phyloP scores from a whole-genome alignment of 768 basidiomycete genomes.

The Amanita rubescens region DNA sequence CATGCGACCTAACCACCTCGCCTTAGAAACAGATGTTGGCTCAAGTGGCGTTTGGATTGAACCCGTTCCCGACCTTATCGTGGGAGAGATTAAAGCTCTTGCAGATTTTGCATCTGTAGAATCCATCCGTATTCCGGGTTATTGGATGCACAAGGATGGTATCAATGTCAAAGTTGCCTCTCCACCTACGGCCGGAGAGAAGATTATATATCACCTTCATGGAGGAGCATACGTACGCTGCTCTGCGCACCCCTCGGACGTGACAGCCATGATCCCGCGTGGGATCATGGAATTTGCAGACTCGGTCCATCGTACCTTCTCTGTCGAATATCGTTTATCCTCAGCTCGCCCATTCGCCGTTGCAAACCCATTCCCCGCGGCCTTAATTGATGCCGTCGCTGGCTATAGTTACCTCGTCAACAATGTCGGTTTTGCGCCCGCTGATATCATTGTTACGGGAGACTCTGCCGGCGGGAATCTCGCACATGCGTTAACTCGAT shows the following conservation, averaged over 20 bases:
- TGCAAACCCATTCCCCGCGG: slow-evolving; percentile 42
- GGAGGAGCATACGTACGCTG: slow-evolving; percentile 51
- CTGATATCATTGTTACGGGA: slow-evolving; percentile 39
- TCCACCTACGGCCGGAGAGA: slow-evolving; percentile 40
- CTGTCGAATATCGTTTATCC: slow-evolving; percentile 67
- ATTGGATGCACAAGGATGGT: slow-evolving; percentile 45
- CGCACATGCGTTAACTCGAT: slow-evolving; percentile 30
- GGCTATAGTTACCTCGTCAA: slow-evolving; percentile 45
- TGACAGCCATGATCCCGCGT: slow-evolving; percentile 35
- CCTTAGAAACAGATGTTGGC: slow-evolving; percentile 31
- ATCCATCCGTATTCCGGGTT: slow-evolving; percentile 44
- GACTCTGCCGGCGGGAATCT: slow-evolving; percentile 53
- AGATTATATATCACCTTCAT: slow-evolving; percentile 51
- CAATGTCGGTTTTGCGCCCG: slow-evolving; percentile 31
- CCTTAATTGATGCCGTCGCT: slow-evolving; percentile 43
- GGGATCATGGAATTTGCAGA: slow-evolving; percentile 40
- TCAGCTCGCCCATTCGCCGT: slow-evolving; percentile 31
- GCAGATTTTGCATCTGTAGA: slow-evolving; percentile 32
- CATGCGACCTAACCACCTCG: slow-evolving; percentile 26
- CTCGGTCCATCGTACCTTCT: slow-evolving; percentile 41
- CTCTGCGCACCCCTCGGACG: slow-evolving; percentile 49
- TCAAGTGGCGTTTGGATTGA: slow-evolving; percentile 46
- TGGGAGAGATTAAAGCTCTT: slow-evolving; percentile 34
- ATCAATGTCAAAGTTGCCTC: slow-evolving; percentile 25
- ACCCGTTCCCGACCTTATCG: slow-evolving; percentile 34